These are phyloP conservation scores for Fusarium sp. DNA, from an alignment of 2,329 filamentous ascomycete genomes.

Conservation along the genomic window DNA sequence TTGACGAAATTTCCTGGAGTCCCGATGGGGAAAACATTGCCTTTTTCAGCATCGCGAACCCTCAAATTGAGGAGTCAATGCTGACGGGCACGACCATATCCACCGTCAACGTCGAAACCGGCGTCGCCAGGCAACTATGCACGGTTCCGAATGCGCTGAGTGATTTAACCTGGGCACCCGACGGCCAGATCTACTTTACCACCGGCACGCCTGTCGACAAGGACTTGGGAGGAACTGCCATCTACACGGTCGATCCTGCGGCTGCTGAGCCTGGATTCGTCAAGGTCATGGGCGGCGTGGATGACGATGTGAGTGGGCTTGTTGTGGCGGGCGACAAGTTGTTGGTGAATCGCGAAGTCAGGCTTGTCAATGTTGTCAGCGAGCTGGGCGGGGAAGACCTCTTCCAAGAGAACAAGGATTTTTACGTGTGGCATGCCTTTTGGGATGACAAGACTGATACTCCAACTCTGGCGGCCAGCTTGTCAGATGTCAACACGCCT, in stretches of 20 bases:
- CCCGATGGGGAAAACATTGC: constrained; percentile 31
- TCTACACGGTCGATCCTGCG: constrained; percentile 25
- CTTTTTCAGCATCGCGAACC: constrained; percentile 19
- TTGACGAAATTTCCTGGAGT: constrained; percentile 37
- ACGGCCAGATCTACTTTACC: constrained; percentile 38
- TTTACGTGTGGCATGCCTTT: constrained; percentile 34
- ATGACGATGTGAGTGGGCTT: constrained; percentile 35
- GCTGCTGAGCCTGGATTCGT: neutral
- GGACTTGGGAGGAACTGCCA: constrained; percentile 16
- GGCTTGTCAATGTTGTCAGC: constrained; percentile 9
- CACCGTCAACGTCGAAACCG: constrained; percentile 20
- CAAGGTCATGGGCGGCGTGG: constrained; percentile 27
- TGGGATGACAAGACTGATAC: neutral
- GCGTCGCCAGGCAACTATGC: constrained; percentile 15
- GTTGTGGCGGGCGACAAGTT: constrained; percentile 17
- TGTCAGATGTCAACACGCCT: constrained; percentile 41
- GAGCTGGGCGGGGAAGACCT: constrained; percentile 27
- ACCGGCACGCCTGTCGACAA: constrained; percentile 18
- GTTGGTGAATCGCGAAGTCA: constrained; percentile 20
- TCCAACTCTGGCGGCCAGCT: constrained; percentile 15
- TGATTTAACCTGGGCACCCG: constrained; percentile 30
- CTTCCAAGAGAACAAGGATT: constrained; percentile 20
- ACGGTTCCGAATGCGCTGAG: constrained; percentile 16
- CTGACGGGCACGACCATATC: constrained; percentile 30
- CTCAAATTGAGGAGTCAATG: constrained; percentile 31